Evolutionary conservation across 305 asterid genomes (phyloP).

Genomic region (Solanum hybrid): DNA sequence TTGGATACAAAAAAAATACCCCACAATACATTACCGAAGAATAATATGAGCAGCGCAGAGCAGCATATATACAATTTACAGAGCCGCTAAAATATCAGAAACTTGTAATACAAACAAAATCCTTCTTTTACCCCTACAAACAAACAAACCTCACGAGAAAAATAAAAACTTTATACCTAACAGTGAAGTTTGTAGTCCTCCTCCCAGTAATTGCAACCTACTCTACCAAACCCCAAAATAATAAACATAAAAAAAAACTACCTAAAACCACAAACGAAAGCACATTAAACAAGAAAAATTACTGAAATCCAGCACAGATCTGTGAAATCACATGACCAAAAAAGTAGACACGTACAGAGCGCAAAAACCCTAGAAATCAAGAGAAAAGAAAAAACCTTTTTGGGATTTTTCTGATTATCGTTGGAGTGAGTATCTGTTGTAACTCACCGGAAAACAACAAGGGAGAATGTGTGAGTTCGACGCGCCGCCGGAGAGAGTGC

Average conservation of each 20-base stretch:
- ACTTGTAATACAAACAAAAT: neutral
- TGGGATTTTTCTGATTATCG: neutral
- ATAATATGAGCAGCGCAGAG: neutral
- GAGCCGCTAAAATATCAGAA: neutral
- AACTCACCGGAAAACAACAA: neutral
- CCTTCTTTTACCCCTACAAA: neutral
- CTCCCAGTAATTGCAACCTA: neutral
- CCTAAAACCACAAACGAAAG: neutral
- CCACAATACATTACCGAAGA: neutral
- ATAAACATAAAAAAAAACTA: neutral
- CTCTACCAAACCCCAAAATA: neutral
- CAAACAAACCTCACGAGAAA: neutral
- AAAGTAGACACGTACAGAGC: neutral
- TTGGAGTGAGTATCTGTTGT: neutral
- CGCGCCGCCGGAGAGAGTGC: neutral
- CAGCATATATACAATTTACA: neutral
- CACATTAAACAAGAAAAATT: neutral
- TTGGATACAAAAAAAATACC: neutral
- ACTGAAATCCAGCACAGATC: neutral
- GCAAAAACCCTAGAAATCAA: slow-evolving; percentile 9
- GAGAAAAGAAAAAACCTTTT: neutral
- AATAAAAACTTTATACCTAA: neutral
- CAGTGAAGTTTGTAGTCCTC: neutral
- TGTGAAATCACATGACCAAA: neutral
- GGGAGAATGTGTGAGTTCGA: neutral